Evolutionary conservation across 2,329 filamentous ascomycete species (phyloP).

Genomic region (Ceratocystis cacaofunesta): DNA sequence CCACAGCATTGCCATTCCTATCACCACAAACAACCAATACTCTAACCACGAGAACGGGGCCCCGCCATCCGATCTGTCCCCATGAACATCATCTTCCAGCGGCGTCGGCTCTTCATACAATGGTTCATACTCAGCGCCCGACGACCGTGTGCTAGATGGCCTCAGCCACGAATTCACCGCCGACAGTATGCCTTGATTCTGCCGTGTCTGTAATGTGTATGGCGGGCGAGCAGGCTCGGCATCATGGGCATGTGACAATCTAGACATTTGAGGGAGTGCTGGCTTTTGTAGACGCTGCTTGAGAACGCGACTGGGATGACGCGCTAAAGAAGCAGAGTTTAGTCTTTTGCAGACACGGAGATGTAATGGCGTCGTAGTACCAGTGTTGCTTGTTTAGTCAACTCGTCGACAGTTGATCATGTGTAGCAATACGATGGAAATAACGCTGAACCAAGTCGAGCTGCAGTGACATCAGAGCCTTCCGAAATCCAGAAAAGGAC

Average conservation of each 20-base stretch:
- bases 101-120: slow-evolving; percentile 14
- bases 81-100: slow-evolving; percentile 6
- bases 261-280: neutral
- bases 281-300: neutral
- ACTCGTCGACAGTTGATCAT: neutral
- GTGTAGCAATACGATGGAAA: neutral
- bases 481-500: neutral
- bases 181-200: neutral
- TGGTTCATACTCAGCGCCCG: slow-evolving; percentile 14
- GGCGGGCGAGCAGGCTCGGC: neutral
- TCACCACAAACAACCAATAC: slow-evolving; percentile 68
- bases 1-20: slow-evolving; percentile 93
- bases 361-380: too few relatives aligned
- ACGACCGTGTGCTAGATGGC: neutral
- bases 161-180: slow-evolving; percentile 2
- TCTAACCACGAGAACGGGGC: slow-evolving; percentile 67
- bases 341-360: neutral
- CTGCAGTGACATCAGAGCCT: neutral
- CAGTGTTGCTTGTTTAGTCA: too few relatives aligned
- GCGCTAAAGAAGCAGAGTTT: neutral
- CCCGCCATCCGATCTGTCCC: slow-evolving; percentile 23
- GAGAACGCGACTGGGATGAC: neutral
- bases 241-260: slow-evolving; percentile 3
- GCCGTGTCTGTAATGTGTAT: neutral
- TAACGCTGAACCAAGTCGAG: neutral